Evolutionary conservation across 78 protist genomes (phyloP), one percentile per base, ranked within the genome.

Genomic region (Dictyostelium brefeldianum): DNA sequence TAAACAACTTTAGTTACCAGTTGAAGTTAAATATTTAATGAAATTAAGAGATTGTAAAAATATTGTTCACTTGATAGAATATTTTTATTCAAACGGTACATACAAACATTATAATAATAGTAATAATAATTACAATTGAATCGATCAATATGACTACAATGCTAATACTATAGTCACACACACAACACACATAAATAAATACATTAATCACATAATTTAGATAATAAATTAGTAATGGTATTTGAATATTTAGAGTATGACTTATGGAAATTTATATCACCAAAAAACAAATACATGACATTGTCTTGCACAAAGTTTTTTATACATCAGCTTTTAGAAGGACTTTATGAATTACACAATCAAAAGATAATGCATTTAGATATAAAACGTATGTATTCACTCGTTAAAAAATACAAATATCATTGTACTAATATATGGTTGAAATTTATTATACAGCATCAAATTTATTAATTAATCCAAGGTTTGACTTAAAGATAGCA

Each of bases 401-500:
- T 4, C 1, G 15, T 51, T 14, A 1, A 14, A 51, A 51, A 36
- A 36, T 1, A 36, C 1, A 36, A 36, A 36, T 36, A 36, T 36
- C 43, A 36, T 36, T 6, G 82, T 87, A 85, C 67, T 25, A 36
- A 36, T 36, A 36, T 36, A 3, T 36, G 2, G 1, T 3, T 36
- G 2, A 36, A 36, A 36, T 36, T 3, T 36, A 36, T 2, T 95
- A 22, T 46, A 94, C 91, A 83, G 97, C 98, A 3, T 78, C 91
- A 54, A 97, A 97, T 70, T 69, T 95, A 22, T 89, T 97, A 46
- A 67, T 97, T 46, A 80, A 92, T 69, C 36, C 79, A 15, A 48
- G 89, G 5, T 92, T 95, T 20, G 56, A 27, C 50, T 56, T 97
- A 22, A 51, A 69, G 27, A 25, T 97, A 75, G 96, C 97, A 47